Evolutionary conservation across 2,329 filamentous ascomycete species (phyloP).

Genomic region (Talaromyces sp.): DNA sequence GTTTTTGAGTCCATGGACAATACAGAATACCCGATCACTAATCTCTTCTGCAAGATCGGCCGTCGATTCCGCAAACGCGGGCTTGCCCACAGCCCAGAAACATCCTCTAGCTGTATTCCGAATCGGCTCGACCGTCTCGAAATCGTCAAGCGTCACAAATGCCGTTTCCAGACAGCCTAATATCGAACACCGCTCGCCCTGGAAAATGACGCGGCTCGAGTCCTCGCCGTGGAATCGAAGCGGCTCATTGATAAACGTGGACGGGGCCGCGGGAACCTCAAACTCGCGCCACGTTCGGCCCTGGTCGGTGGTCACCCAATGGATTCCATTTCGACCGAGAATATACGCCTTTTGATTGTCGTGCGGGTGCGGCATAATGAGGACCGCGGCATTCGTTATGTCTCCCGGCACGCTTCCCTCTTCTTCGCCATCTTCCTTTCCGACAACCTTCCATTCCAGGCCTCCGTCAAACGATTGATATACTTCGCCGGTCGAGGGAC

Average conservation of each 20-base stretch:
- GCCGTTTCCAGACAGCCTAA: conserved; percentile 61
- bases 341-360: conserved; percentile 77
- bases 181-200: conserved; percentile 65
- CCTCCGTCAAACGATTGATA: conserved; percentile 81
- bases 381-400: conserved; percentile 39
- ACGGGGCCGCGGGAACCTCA: conserved; percentile 57
- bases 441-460: conserved; percentile 64
- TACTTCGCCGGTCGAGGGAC: conserved; percentile 60
- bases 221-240: conserved; percentile 81
- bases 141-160: conserved; percentile 81
- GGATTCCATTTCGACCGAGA: conserved; percentile 61
- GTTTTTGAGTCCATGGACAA: conserved; percentile 69
- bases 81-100: conserved; percentile 78
- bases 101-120: conserved; percentile 70
- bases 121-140: conserved; percentile 64
- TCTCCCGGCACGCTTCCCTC: conserved; percentile 53
- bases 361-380: conserved; percentile 72
- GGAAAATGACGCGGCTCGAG: conserved; percentile 79
- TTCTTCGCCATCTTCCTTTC: conserved; percentile 40
- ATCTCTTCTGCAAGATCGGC: conserved; percentile 60
- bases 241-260: conserved; percentile 48
- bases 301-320: conserved; percentile 79
- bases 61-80: conserved; percentile 55
- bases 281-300: conserved; percentile 80
- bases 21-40: conserved; percentile 71